phyloP scores from a whole-genome alignment of 2,329 filamentous ascomycete genomes.

The Apiospora rasikravindrae region DNA sequence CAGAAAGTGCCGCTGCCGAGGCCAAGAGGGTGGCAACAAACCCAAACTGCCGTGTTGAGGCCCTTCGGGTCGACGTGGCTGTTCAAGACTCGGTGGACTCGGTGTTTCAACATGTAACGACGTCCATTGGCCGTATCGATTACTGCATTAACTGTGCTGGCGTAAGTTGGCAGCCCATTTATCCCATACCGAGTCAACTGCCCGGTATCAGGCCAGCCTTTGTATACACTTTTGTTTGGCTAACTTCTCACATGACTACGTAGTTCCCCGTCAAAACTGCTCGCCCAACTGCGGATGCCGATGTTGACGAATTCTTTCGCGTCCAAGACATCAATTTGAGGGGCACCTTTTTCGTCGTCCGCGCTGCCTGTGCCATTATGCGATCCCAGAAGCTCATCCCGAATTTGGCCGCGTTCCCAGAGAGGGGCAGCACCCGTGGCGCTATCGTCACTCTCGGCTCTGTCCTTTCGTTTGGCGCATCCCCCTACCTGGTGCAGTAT shows the following conservation, averaged over 20 bases:
- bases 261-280: neutral
- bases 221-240: neutral
- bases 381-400: neutral
- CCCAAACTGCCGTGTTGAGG: conserved; percentile 12
- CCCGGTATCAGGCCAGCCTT: too few species aligned
- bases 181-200: too few species aligned
- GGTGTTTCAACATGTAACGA: neutral
- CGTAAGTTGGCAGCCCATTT: conserved; percentile 16
- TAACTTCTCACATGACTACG: neutral
- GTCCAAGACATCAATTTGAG: conserved; percentile 11
- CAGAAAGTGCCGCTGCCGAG: conserved; percentile 5
- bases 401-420: neutral
- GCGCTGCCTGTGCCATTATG: conserved; percentile 8
- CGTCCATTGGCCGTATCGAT: conserved; percentile 27
- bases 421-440: neutral
- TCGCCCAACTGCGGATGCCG: neutral
- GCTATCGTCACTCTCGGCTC: conserved; percentile 22
- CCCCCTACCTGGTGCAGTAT: conserved; percentile 22
- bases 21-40: neutral
- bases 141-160: conserved; percentile 31
- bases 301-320: conserved; percentile 10
- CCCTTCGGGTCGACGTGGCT: conserved; percentile 19
- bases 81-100: conserved; percentile 14
- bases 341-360: conserved; percentile 16
- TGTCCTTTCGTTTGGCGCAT: conserved; percentile 10